phyloP scores from a whole-genome alignment of 352 stramenopile species.

The Globisporangium camurandrum region DNA sequence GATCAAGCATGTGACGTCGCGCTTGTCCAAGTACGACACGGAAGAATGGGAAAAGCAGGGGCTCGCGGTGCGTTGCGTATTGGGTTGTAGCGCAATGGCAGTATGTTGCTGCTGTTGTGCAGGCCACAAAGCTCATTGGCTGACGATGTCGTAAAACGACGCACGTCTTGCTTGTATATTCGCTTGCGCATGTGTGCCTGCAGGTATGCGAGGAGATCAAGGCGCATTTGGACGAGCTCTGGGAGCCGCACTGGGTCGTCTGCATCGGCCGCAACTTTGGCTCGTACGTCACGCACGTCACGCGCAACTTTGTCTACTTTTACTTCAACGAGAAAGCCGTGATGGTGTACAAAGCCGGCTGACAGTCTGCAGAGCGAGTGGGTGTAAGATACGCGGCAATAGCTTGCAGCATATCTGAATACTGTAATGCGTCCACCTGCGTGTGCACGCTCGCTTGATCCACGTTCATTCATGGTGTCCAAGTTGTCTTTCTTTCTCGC shows the following conservation, averaged over 20 bases:
- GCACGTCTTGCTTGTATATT: no score
- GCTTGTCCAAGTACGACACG: constrained; percentile 61
- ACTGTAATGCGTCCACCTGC: no score
- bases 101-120: no score
- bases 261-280: constrained; percentile 90
- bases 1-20: constrained; percentile 67
- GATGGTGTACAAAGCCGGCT: constrained; percentile 85
- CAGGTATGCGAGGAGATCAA: constrained; percentile 81
- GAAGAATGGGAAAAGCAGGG: constrained; percentile 83
- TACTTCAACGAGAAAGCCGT: constrained; percentile 85
- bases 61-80: constrained; percentile 35
- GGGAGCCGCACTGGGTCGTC: constrained; percentile 81
- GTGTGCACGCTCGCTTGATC: no score
- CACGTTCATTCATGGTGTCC: no score
- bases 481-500: no score
- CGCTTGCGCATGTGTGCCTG: neutral
- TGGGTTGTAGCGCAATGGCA: no score
- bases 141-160: no score
- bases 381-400: no score
- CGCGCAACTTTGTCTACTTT: constrained; percentile 90
- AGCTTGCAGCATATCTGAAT: no score
- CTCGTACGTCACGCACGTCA: constrained; percentile 91
- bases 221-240: constrained; percentile 61
- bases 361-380: no score
- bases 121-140: no score